Evolutionary conservation across 345 rosid genomes (phyloP).

Genomic region (Salix koriyanagi): DNA sequence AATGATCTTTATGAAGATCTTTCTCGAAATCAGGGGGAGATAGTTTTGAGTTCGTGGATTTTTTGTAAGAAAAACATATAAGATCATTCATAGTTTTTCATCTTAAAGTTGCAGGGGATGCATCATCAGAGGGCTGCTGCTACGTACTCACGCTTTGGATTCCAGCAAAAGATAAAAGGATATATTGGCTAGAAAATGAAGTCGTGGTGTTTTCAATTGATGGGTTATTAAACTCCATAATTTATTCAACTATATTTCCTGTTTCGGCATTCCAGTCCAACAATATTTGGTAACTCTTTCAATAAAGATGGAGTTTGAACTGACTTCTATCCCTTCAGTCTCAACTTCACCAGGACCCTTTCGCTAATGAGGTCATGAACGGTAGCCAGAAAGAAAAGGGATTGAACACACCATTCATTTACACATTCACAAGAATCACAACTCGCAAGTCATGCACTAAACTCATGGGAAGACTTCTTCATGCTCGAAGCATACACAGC

Average conservation of each 20-base stretch:
- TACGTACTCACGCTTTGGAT: background rate
- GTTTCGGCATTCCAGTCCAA: background rate
- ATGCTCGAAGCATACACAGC: conserved; percentile 61
- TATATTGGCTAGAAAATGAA: background rate
- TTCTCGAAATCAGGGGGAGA: too few relatives aligned
- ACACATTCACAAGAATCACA: conserved; percentile 42
- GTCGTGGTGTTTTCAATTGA: background rate
- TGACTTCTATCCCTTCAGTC: background rate
- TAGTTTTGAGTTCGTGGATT: too few relatives aligned
- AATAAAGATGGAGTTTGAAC: conserved; percentile 4
- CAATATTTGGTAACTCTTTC: background rate
- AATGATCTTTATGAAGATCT: too few relatives aligned
- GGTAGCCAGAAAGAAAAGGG: background rate
- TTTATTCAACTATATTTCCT: background rate
- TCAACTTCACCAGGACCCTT: background rate
- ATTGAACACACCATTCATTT: conserved; percentile 52
- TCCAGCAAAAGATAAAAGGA: background rate
- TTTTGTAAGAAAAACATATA: too few relatives aligned
- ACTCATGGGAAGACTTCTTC: conserved; percentile 32
- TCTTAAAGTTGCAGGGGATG: background rate
- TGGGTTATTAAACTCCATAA: background rate
- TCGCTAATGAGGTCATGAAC: background rate
- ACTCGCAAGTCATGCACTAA: conserved; percentile 38
- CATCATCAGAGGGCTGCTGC: background rate
- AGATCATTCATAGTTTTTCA: background rate